phyloP scores from a whole-genome alignment of 768 basidiomycete species.

The Guyanaporus albipodus region DNA sequence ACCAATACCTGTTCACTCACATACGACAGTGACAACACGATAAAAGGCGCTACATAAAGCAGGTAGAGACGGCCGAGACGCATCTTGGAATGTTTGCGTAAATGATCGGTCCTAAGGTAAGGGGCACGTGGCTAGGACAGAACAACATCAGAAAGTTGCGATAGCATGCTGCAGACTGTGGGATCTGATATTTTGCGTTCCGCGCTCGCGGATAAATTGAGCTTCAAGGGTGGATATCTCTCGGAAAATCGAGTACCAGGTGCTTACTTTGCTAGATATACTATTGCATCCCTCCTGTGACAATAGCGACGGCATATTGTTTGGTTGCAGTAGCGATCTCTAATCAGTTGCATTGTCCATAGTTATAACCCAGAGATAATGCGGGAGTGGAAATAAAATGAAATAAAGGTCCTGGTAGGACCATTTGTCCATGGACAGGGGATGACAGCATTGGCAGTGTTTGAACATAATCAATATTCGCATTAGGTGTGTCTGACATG shows the following conservation, averaged over 20 bases:
- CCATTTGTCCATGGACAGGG: constrained; percentile 5
- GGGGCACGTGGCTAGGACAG: constrained; percentile 23
- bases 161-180: constrained; percentile 19
- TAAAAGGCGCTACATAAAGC: constrained; percentile 22
- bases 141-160: constrained; percentile 24
- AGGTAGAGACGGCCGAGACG: constrained; percentile 12
- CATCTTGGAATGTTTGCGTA: not conserved
- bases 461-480: too few relatives aligned
- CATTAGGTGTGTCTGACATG: too few relatives aligned
- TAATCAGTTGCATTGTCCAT: not conserved
- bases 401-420: not conserved
- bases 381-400: not conserved
- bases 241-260: not conserved
- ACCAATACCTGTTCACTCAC: not conserved
- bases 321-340: not conserved
- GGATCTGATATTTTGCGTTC: constrained; percentile 4
- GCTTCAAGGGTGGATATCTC: not conserved
- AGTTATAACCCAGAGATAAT: not conserved
- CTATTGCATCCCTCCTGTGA: not conserved
- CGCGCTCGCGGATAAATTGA: constrained; percentile 1
- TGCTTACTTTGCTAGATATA: not conserved
- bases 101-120: not conserved
- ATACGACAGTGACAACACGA: constrained; percentile 7
- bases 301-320: too few relatives aligned
- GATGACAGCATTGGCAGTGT: constrained; percentile 1